These are phyloP conservation scores for Fonsecaea pugnacius DNA, from an alignment of 2,329 filamentous ascomycete genomes.

Conservation along the genomic window DNA sequence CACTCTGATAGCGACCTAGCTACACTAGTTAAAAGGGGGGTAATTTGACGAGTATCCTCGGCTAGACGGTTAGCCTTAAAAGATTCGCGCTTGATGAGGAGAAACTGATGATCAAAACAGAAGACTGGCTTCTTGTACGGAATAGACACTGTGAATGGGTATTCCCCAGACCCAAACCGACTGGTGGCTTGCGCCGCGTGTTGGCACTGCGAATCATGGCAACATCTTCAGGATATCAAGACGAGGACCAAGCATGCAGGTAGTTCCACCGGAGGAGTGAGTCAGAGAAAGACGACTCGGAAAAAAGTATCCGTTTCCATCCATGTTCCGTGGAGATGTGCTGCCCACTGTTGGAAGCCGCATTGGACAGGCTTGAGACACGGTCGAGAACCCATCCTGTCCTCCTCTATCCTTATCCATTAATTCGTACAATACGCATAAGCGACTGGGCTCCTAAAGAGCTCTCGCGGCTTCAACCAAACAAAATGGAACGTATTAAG, in stretches of 20 bases:
- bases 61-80: not conserved
- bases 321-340: not conserved
- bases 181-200: not conserved
- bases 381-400: no score
- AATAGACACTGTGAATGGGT: not conserved
- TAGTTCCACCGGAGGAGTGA: no score
- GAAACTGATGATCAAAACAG: not conserved
- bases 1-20: not conserved
- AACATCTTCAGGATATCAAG: not conserved
- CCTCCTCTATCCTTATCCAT: no score
- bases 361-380: not conserved
- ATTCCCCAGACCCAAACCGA: not conserved
- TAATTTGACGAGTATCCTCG: slow-evolving; percentile 1
- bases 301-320: no score
- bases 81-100: not conserved
- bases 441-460: no score
- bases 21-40: not conserved
- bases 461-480: no score
- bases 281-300: no score
- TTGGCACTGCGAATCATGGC: not conserved
- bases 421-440: no score
- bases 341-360: not conserved
- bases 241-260: no score
- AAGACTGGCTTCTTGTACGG: not conserved
- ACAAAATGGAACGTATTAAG: no score